phyloP scores from a whole-genome alignment of 176 grass and related monocot species.

The Urochloa ruziziensis region DNA sequence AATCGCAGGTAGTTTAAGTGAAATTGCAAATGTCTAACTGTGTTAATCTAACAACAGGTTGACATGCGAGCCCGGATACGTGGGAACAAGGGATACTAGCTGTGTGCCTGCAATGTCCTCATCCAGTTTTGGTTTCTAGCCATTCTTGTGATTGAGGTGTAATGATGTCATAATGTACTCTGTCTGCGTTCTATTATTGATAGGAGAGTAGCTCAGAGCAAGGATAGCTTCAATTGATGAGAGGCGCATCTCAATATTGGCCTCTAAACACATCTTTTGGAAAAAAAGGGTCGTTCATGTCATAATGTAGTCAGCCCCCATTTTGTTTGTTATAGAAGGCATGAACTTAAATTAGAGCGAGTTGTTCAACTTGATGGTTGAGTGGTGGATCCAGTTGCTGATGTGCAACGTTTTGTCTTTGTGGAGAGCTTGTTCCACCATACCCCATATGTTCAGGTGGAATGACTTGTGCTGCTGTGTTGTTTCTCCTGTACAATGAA shows the following conservation, averaged over 20 bases:
- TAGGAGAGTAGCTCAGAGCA: not conserved
- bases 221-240: not conserved
- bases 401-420: not conserved
- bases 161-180: not conserved
- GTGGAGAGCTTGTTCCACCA: not conserved
- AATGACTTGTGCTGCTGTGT: not conserved
- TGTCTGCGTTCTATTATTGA: not conserved
- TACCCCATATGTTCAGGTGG: not conserved
- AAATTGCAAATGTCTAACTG: slow-evolving; percentile 19
- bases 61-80: slow-evolving; percentile 97
- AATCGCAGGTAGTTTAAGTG: not conserved
- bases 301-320: not conserved
- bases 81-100: slow-evolving; percentile 91
- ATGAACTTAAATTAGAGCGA: not conserved
- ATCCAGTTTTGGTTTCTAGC: not conserved
- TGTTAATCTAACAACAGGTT: slow-evolving; percentile 57
- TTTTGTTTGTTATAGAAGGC: not conserved
- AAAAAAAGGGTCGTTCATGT: not conserved
- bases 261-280: not conserved
- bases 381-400: slow-evolving; percentile 1
- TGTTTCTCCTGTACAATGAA: not conserved
- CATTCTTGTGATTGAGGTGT: not conserved
- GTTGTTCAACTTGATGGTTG: not conserved
- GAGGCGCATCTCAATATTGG: not conserved
- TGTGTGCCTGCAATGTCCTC: not conserved